A percentile compares a stretch with the other conserved stretches of the same genome.
phyloP scores from a whole-genome alignment of 1,284 basidiomycete genomes.

The Veloporphyrellus conicus region DNA sequence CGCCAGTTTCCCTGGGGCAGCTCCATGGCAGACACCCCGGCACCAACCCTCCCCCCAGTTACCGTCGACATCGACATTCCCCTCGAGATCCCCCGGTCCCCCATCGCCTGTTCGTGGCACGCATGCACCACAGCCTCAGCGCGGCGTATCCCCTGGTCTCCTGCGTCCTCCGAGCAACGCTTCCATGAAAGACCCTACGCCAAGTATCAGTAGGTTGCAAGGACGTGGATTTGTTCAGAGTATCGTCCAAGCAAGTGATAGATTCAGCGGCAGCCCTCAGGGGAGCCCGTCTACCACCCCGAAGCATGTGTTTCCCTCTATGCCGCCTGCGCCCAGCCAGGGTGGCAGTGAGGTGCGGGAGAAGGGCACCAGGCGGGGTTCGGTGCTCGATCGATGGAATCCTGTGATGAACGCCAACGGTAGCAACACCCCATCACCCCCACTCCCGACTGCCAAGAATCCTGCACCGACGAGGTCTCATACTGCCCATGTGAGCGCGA shows the following conservation, averaged over 20 bases:
- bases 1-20: conserved; percentile 12
- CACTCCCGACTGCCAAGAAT: conserved; percentile 38
- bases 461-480: conserved; percentile 21
- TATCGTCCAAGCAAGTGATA: conserved; percentile 64
- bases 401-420: conserved; percentile 25
- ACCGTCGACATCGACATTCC: conserved; percentile 19
- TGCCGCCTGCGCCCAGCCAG: conserved; percentile 35
- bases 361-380: conserved; percentile 40
- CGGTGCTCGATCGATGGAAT: conserved; percentile 70
- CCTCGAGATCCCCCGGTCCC: conserved; percentile 32
- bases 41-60: conserved; percentile 24
- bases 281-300: conserved; percentile 18
- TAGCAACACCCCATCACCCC: conserved; percentile 31
- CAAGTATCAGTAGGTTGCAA: conserved; percentile 74
- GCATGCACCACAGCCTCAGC: conserved; percentile 45
- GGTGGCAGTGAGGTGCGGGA: conserved; percentile 29
- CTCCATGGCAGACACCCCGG: conserved; percentile 29
- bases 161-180: conserved; percentile 41
- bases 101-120: conserved; percentile 50
- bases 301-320: conserved; percentile 26
- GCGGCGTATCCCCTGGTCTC: conserved; percentile 55
- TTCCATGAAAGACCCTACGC: conserved; percentile 64
- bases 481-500: conserved; percentile 8
- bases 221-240: conserved; percentile 79
- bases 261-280: conserved; percentile 40